Evolutionary conservation across 2,329 filamentous ascomycete species (phyloP), one percentile per base, ranked within the genome.

Genomic region (Lachnellula occidentalis): DNA sequence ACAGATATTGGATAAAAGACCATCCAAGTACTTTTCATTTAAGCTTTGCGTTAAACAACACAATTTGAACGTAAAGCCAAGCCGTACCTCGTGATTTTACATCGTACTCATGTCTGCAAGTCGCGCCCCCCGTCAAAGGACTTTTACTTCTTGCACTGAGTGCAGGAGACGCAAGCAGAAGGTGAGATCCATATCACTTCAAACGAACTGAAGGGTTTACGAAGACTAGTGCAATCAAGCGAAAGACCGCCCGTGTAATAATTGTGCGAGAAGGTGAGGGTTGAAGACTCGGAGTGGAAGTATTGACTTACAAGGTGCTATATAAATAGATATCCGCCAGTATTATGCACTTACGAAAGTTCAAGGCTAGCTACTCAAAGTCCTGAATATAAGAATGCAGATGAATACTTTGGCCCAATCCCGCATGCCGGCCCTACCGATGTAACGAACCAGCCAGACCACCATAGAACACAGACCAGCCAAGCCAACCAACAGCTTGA

Each of bases 111-210:
- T 37, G 34, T 43, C 31, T 47, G 46, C 39, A 46, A 45, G n/a
- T 21, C 17, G 43, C 14, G 36, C 36, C 36, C 58, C 63, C 17
- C 60, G 63, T 11, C 56, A 62, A 39, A 54, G 59, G 49, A 59
- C 61, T 22, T 62, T 58, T 39, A 64, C 61, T 27, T 62, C 60
- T 31, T 64, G 61, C 36, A 62, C 60, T 14, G 61, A 64, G 46
- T 64, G 61, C 49, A 55, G 61, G 15, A 47, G 61, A 42, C 56
- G 61, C 37, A 64, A 64, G 34, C 61, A 64, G 46, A 60, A 57
- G 57, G 59, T 61, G 15, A 21, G 27, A 3, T 21, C 24, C 34
- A n/a, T 49, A 39, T 22, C 34, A 39, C 34, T 3, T 37, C 31
- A 27, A 34, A 37, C 11, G 17, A 37, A 34, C 14, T 22, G 9